Evolutionary conservation across 2,329 filamentous ascomycete genomes (phyloP).

Genomic region (Coniochaeta prunicola): DNA sequence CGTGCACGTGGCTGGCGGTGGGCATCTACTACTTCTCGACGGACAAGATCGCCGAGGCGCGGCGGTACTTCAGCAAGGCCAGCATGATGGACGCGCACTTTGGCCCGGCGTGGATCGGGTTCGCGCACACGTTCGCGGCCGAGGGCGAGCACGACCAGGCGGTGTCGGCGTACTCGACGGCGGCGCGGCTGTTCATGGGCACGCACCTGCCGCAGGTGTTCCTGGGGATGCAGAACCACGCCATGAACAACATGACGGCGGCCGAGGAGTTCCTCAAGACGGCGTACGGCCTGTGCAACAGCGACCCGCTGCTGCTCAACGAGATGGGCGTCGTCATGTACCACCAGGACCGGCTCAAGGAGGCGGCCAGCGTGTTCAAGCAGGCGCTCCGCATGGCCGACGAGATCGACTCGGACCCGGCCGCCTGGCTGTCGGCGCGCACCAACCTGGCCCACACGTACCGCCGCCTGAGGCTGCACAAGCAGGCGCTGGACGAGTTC

Average conservation of each 20-base stretch:
- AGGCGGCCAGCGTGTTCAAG: constrained; percentile 71
- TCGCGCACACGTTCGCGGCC: constrained; percentile 94
- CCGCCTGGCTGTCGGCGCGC: constrained; percentile 75
- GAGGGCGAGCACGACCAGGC: constrained; percentile 98
- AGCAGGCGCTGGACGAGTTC: constrained; percentile 71
- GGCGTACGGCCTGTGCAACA: constrained; percentile 74
- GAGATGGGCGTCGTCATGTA: constrained; percentile 96
- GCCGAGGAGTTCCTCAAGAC: constrained; percentile 92
- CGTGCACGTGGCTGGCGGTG: constrained; percentile 88
- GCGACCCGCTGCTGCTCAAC: constrained; percentile 85
- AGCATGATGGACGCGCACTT: constrained; percentile 98
- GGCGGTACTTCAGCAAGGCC: constrained; percentile 94
- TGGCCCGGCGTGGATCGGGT: constrained; percentile 96
- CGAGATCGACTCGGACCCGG: constrained; percentile 74
- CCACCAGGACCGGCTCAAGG: constrained; percentile 72
- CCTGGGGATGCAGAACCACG: constrained; percentile 96
- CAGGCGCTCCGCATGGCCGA: constrained; percentile 70
- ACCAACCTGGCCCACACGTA: constrained; percentile 88
- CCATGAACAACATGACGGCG: constrained; percentile 87
- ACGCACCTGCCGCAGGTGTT: constrained; percentile 95
- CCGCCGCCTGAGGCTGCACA: constrained; percentile 61
- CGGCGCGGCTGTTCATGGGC: constrained; percentile 89
- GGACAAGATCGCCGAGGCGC: constrained; percentile 82
- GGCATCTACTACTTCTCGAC: constrained; percentile 92
- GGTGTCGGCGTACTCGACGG: constrained; percentile 94